Base-by-base conservation (phyloP, 495 filamentous ascomycete genomes). In the Penicillium antarcticum region DNA sequence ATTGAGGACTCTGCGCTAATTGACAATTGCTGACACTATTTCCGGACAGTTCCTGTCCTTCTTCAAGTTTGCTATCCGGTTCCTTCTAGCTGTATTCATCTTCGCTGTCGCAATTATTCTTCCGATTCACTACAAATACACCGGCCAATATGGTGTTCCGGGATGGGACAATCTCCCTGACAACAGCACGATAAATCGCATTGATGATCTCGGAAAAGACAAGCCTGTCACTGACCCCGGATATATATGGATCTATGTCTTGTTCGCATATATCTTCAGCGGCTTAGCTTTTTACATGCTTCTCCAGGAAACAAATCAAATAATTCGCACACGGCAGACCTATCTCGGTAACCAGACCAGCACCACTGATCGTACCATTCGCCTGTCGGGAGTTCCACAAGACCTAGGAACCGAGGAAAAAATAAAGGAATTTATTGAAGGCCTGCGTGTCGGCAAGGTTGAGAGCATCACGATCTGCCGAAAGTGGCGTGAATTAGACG, bases 321-420 rank as follows among this genome's bases (percentile, higher is more conserved):
- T 99, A 21, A 92, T 97, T 50, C 79, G 83, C 37, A 78, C 90
- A 23, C 80, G 95, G 17, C 95, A 99, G 64, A 83, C 89, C 37
- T 97, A 97, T 63, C 81, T 99, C 17, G 94, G 92, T 2, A 88
- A 84, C 26, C 92, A 97, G 65, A 91, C 88, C 8, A 97, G 92
- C 17, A 82, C 96, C 33, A 97, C 95, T 2, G 92, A 97, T 68
- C 85, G 92, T 32, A 99, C 95, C 0, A 88, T 99, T 62, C 85
- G 88, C 4, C 71, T 99, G 9, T 92, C 94, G 1, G 92, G 91
- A 2, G 91, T 99, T 29, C 95, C 95, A 0, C 65, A 63, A 5
- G 87, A 95, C 10, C 68, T 97, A 47, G 79, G 84, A 45, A 87
- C 87, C 0, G 91, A 97, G 61, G 82, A 84, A 12, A 85, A 85